These are phyloP conservation scores for Chlamydomonas urium DNA, from an alignment of 139 green algal genomes.

Conservation along the genomic window DNA sequence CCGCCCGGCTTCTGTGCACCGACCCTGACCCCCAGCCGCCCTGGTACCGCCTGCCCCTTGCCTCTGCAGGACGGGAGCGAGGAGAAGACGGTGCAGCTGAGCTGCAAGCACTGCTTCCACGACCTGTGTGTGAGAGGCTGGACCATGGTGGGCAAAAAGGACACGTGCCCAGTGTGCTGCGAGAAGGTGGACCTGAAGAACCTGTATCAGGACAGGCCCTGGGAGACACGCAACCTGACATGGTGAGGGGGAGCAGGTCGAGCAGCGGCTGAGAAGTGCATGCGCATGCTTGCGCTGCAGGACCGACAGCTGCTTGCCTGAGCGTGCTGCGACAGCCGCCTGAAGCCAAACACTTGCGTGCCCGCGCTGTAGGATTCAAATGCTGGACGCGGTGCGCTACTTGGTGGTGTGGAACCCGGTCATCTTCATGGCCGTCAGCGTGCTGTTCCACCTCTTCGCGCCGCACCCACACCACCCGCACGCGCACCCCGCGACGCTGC, in stretches of 20 bases:
- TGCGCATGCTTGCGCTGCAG: no score
- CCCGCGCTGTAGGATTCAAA: constrained; percentile 52
- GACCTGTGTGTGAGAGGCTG: constrained; percentile 79
- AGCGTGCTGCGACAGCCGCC: no score
- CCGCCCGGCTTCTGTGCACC: no score
- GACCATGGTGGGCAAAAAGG: constrained; percentile 88
- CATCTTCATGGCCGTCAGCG: constrained; percentile 48
- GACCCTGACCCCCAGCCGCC: no score
- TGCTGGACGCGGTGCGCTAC: constrained; percentile 76
- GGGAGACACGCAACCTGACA: constrained; percentile 69
- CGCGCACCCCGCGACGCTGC: no score
- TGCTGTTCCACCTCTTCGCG: constrained; percentile 13
- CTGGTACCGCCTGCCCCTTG: no score
- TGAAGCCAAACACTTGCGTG: no score
- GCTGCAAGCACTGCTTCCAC: constrained; percentile 91
- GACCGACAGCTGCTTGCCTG: no score
- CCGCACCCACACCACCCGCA: no score
- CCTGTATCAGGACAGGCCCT: constrained; percentile 57
- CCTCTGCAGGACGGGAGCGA: background rate
- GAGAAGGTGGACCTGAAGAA: constrained; percentile 72
- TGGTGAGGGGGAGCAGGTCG: no score
- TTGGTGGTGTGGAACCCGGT: constrained; percentile 76
- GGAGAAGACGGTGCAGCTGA: constrained; percentile 61
- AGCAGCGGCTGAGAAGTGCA: no score
- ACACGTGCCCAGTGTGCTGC: constrained; percentile 66